phyloP scores from a whole-genome alignment of 768 basidiomycete genomes.

The Suillus placidus region DNA sequence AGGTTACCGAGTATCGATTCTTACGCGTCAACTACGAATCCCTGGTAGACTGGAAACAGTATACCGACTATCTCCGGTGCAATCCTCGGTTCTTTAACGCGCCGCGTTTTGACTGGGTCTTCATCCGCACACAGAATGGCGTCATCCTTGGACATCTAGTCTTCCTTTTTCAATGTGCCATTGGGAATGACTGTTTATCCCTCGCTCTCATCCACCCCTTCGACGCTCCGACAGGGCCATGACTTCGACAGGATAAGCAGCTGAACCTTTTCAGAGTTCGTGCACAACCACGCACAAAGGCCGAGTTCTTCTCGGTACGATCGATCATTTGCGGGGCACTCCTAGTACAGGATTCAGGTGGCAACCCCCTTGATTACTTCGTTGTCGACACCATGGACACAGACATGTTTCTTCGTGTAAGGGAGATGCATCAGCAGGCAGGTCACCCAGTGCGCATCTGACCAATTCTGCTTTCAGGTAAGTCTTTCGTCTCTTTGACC shows the following conservation, averaged over 20 bases:
- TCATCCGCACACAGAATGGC: conserved; percentile 21
- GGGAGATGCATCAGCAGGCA: neutral
- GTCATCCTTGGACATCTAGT: conserved; percentile 23
- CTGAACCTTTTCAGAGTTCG: conserved; percentile 24
- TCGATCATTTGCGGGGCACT: conserved; percentile 33
- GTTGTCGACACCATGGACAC: too few species aligned
- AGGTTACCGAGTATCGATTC: conserved; percentile 30
- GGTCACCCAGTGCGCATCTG: neutral
- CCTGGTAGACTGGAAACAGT: conserved; percentile 29
- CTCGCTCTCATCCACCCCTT: conserved; percentile 22
- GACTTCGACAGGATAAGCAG: conserved; percentile 22
- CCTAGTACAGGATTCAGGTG: too few species aligned
- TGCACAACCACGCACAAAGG: conserved; percentile 3
- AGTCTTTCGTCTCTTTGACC: neutral
- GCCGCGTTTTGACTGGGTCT: conserved; percentile 32
- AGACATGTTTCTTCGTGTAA: too few species aligned
- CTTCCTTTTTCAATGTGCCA: conserved; percentile 20
- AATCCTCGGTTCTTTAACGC: conserved; percentile 32
- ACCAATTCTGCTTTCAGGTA: neutral
- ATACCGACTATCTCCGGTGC: conserved; percentile 30
- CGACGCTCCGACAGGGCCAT: conserved; percentile 14
- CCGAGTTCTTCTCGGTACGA: conserved; percentile 31
- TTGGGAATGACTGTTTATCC: conserved; percentile 13
- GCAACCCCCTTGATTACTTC: too few species aligned
- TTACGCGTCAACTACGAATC: conserved; percentile 33